Percentiles rank a stretch among this genome's conserved stretches.
Conservation (phyloP, 1,284 basidiomycete species). For the Marasmius sp. region DNA sequence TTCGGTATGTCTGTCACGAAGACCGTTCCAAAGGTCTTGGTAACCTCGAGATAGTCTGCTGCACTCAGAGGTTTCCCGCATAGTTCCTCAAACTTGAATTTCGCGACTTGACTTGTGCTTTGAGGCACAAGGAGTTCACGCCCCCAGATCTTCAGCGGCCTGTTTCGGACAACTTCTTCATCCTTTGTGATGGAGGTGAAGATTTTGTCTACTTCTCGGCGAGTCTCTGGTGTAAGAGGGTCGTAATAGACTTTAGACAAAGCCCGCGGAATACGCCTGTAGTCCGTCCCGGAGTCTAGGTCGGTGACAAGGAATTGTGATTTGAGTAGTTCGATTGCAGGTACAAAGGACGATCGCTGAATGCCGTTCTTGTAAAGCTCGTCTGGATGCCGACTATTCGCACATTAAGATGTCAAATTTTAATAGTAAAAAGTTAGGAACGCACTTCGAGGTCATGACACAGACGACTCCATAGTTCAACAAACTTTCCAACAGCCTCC, state of each 20-base stretch:
- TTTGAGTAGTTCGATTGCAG: conserved; percentile 94
- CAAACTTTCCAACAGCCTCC: conserved; percentile 84
- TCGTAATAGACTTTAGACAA: conserved; percentile 91
- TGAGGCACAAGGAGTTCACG: conserved; percentile 79
- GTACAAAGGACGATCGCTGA: conserved; percentile 94
- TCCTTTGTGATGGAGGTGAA: conserved; percentile 72
- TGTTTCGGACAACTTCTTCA: conserved; percentile 56
- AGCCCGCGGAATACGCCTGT: conserved; percentile 87
- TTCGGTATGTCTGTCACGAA: conserved; percentile 89
- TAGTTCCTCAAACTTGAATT: conserved; percentile 85
- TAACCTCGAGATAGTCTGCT: conserved; percentile 95
- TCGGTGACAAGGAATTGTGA: conserved; percentile 85
- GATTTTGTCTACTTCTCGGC: conserved; percentile 76
- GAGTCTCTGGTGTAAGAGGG: conserved; percentile 70
- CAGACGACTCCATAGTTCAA: conserved; percentile 89
- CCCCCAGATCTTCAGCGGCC: conserved; percentile 86
- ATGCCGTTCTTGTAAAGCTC: conserved; percentile 99
- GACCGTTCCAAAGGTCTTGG: conserved; percentile 82
- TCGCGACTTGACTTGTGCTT: conserved; percentile 77
- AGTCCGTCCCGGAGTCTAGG: conserved; percentile 94
- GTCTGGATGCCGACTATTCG: conserved; percentile 89
- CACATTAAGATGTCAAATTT: neutral
- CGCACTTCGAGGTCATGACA: conserved; percentile 95
- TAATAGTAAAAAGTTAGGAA: conserved; percentile 2
- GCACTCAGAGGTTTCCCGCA: conserved; percentile 91